A percentile compares a stretch with the other conserved stretches of the same genome.
phyloP scores from a whole-genome alignment of 805 yeast species.

The Vanderwaltozyma polyspora region DNA sequence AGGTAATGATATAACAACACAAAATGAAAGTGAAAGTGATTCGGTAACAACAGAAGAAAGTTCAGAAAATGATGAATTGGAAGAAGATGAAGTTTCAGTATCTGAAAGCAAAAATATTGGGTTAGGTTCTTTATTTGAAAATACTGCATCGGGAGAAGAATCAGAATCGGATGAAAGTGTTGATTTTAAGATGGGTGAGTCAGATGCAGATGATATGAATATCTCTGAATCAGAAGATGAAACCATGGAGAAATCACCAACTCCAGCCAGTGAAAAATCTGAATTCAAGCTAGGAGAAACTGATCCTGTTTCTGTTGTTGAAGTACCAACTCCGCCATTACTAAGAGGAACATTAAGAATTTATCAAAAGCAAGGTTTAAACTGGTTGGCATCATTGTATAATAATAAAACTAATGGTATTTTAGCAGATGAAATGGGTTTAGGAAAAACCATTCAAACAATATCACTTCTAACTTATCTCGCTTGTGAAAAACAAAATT shows the following conservation, averaged over 20 bases:
- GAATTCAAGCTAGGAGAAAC: neutral
- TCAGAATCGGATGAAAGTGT: conserved; percentile 29
- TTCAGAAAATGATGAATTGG: conserved; percentile 1
- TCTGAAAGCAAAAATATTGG: neutral
- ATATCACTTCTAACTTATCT: conserved; percentile 75
- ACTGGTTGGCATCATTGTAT: conserved; percentile 92
- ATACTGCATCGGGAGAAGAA: conserved; percentile 11
- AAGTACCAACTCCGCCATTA: conserved; percentile 68
- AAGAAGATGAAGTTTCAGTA: neutral
- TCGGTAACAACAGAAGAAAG: conserved; percentile 6
- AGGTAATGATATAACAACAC: neutral
- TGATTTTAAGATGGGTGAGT: conserved; percentile 9
- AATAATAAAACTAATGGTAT: conserved; percentile 92
- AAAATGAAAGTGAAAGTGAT: neutral
- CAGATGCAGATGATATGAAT: conserved; percentile 8
- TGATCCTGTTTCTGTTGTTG: conserved; percentile 37
- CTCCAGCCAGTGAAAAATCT: neutral
- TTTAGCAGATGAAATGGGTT: conserved; percentile 97
- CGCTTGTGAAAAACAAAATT: conserved; percentile 84
- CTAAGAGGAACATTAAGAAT: conserved; percentile 76
- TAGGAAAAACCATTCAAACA: conserved; percentile 94
- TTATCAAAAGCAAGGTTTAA: conserved; percentile 91
- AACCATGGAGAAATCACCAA: conserved; percentile 1
- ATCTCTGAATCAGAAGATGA: conserved; percentile 3
- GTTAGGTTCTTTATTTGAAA: conserved; percentile 2